These are phyloP conservation scores for Retiboletus flavoniger DNA, from an alignment of 1,284 basidiomycete genomes.

Conservation along the genomic window DNA sequence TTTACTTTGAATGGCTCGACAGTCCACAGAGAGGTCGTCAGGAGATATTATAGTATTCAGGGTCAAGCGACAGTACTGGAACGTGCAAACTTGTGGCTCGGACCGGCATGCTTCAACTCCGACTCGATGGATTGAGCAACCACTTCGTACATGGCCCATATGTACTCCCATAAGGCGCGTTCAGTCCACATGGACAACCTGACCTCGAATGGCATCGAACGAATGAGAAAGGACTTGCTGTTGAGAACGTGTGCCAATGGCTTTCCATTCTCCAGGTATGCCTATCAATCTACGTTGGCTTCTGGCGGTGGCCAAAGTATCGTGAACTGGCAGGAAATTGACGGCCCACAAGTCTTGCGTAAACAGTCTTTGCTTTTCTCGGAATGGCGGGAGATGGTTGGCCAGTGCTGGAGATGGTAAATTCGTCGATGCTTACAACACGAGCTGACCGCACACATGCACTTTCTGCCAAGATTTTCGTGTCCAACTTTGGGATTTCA, in stretches of 20 bases:
- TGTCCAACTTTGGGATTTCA: slow-evolving; percentile 68
- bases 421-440: slow-evolving; percentile 15
- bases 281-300: neutral
- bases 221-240: slow-evolving; percentile 20
- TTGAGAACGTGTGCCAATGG: slow-evolving; percentile 23
- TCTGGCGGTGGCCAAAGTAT: slow-evolving; percentile 2
- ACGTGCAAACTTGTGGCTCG: neutral
- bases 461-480: slow-evolving; percentile 48
- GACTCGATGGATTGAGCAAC: slow-evolving; percentile 6
- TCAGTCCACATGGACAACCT: slow-evolving; percentile 23
- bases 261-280: slow-evolving; percentile 37
- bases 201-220: slow-evolving; percentile 27
- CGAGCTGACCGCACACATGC: slow-evolving; percentile 9
- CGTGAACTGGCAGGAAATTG: slow-evolving; percentile 47
- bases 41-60: neutral
- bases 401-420: slow-evolving; percentile 78
- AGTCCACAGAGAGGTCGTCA: too few species aligned
- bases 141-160: slow-evolving; percentile 4
- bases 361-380: slow-evolving; percentile 66
- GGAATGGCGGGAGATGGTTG: slow-evolving; percentile 60
- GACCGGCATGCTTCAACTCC: slow-evolving; percentile 15
- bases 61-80: neutral
- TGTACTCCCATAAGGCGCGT: slow-evolving; percentile 14
- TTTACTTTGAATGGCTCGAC: too few species aligned
- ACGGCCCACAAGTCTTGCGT: slow-evolving; percentile 66